Percentiles rank a stretch among this genome's conserved stretches.
phyloP scores from a whole-genome alignment of 768 basidiomycete species.

The Suillus ampliporus region DNA sequence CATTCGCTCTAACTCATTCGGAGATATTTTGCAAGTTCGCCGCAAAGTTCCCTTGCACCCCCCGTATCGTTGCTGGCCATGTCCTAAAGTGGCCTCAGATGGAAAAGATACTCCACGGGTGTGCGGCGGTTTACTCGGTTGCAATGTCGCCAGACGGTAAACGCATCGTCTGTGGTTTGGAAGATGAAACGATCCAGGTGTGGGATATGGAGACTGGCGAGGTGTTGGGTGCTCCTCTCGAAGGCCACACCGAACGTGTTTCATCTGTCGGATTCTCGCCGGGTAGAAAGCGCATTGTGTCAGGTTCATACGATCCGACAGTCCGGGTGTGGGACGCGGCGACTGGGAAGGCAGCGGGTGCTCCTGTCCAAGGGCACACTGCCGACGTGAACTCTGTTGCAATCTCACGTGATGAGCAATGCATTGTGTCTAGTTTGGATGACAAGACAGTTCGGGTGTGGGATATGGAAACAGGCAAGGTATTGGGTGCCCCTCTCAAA shows the following conservation, averaged over 20 bases:
- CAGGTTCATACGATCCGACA: conserved; percentile 18
- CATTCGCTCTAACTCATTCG: conserved; percentile 31
- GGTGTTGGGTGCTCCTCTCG: conserved; percentile 3
- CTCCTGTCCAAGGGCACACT: conserved; percentile 1
- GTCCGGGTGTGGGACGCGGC: conserved; percentile 17
- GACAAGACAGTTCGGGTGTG: neutral
- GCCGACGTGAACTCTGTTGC: conserved; percentile 2
- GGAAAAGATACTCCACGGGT: no score
- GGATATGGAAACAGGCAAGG: conserved; percentile 4
- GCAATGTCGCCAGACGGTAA: no score
- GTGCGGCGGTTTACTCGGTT: no score
- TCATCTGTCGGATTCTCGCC: conserved; percentile 7
- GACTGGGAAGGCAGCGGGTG: neutral
- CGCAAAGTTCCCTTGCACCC: neutral
- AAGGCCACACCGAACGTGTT: conserved; percentile 4
- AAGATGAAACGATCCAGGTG: conserved; percentile 11
- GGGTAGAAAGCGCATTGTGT: conserved; percentile 14
- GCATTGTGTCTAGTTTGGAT: conserved; percentile 4
- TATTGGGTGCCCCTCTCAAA: neutral
- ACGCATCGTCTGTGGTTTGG: conserved; percentile 14
- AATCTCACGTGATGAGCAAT: neutral
- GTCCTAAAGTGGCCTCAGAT: neutral
- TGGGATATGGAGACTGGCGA: conserved; percentile 8
- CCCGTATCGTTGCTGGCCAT: neutral
- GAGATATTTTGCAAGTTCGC: conserved; percentile 19